Percentiles rank a stretch among this genome's conserved stretches.
Conservation (phyloP, 257 asterid species). For the Solanum pinnatisectum region DNA sequence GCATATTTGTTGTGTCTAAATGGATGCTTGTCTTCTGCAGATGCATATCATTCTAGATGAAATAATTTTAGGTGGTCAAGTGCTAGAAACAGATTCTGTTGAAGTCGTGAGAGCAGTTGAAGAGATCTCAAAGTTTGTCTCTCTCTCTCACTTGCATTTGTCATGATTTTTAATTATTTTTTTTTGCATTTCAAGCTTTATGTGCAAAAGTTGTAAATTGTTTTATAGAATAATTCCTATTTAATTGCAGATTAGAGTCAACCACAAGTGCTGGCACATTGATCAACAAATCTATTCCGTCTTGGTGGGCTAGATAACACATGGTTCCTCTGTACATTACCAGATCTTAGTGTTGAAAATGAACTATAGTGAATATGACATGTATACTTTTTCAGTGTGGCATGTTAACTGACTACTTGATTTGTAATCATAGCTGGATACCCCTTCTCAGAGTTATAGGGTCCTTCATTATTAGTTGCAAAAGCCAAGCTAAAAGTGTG, state of each 20-base stretch:
- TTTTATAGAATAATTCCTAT: background rate
- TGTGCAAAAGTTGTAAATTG: background rate
- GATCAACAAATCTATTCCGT: slow-evolving; percentile 10
- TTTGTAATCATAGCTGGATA: background rate
- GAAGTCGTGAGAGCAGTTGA: slow-evolving; percentile 21
- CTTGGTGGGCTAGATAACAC: slow-evolving; percentile 18
- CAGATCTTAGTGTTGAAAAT: background rate
- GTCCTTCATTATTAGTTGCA: background rate
- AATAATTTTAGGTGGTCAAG: slow-evolving; percentile 29
- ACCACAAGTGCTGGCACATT: background rate
- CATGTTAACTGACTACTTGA: background rate
- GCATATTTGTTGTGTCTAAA: background rate
- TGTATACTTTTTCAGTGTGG: background rate
- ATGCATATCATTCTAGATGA: slow-evolving; percentile 26
- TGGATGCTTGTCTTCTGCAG: slow-evolving; percentile 6
- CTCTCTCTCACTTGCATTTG: background rate
- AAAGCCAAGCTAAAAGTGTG: background rate
- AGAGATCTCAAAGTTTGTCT: slow-evolving; percentile 13
- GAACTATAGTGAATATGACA: background rate
- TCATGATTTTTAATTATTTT: background rate
- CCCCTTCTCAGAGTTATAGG: background rate
- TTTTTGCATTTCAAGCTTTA: background rate
- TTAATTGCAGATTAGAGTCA: slow-evolving; percentile 15
- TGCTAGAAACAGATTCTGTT: slow-evolving; percentile 18
- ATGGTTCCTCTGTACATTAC: background rate